Percentiles rank a stretch among this genome's conserved stretches.
Conservation (phyloP, 352 stramenopile genomes). For the Blastocystis sp. region DNA sequence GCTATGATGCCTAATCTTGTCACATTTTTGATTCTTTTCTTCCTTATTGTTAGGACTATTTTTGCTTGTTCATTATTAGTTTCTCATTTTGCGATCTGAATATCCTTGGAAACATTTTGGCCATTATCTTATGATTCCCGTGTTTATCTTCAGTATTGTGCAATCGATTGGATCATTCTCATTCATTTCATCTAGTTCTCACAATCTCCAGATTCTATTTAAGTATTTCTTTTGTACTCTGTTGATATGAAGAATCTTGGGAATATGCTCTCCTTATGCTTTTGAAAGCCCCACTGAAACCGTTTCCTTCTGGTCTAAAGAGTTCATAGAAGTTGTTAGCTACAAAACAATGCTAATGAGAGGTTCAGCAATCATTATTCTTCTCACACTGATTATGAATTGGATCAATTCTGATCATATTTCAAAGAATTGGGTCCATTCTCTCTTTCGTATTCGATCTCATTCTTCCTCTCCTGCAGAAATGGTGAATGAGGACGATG, state of each 20-base stretch:
- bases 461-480: too few relatives aligned
- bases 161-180: slow-evolving; percentile 13
- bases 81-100: neutral
- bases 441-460: too few relatives aligned
- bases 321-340: neutral
- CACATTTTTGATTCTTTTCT: neutral
- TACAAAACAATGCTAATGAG: neutral
- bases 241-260: neutral
- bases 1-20: neutral
- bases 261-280: neutral
- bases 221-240: neutral
- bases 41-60: neutral
- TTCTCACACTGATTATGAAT: neutral
- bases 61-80: neutral
- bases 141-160: neutral
- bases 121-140: neutral
- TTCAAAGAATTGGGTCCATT: too few relatives aligned
- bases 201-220: neutral
- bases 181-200: neutral
- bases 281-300: neutral
- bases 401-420: neutral
- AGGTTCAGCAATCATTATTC: neutral
- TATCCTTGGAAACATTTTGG: neutral
- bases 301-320: neutral
- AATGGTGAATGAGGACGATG: too few relatives aligned